phyloP scores from a whole-genome alignment of 1,284 basidiomycete species.

The Microbotryum saponariae region DNA sequence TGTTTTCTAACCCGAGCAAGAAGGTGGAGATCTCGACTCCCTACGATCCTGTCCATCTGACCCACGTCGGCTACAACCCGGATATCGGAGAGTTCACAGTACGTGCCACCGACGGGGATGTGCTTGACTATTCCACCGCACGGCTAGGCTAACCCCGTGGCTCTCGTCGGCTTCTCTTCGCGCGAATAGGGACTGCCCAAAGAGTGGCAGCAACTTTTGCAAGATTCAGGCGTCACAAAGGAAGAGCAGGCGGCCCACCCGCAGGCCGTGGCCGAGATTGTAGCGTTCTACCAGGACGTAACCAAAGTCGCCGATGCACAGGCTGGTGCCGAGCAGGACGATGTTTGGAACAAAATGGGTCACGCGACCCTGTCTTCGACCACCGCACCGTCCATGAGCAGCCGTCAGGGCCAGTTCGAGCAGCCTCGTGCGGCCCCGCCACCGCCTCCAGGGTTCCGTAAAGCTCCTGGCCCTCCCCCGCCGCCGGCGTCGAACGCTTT shows the following conservation, averaged over 20 bases:
- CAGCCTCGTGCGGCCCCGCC: conserved; percentile 31
- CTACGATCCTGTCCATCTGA: conserved; percentile 98
- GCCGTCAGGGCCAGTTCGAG: conserved; percentile 18
- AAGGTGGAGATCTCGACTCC: conserved; percentile 90
- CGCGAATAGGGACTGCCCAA: conserved; percentile 66
- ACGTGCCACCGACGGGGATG: neutral
- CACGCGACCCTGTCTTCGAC: neutral
- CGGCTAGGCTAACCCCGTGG: no score
- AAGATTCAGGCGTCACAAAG: conserved; percentile 91
- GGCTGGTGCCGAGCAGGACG: conserved; percentile 43
- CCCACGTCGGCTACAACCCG: conserved; percentile 98
- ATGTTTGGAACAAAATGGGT: conserved; percentile 70
- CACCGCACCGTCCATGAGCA: conserved; percentile 5
- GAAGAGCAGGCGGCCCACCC: conserved; percentile 96
- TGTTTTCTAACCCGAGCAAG: conserved; percentile 47
- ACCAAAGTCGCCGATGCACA: conserved; percentile 41
- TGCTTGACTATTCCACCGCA: neutral
- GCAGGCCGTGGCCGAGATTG: conserved; percentile 96
- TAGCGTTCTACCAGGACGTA: conserved; percentile 81
- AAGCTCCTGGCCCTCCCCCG: conserved; percentile 30
- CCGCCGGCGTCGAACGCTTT: conserved; percentile 9
- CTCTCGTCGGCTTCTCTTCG: neutral
- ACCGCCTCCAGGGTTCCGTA: conserved; percentile 21
- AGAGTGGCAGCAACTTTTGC: conserved; percentile 96
- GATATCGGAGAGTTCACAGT: conserved; percentile 79